phyloP scores from a whole-genome alignment of 2,329 filamentous ascomycete genomes.

The Zalaria obscura region DNA sequence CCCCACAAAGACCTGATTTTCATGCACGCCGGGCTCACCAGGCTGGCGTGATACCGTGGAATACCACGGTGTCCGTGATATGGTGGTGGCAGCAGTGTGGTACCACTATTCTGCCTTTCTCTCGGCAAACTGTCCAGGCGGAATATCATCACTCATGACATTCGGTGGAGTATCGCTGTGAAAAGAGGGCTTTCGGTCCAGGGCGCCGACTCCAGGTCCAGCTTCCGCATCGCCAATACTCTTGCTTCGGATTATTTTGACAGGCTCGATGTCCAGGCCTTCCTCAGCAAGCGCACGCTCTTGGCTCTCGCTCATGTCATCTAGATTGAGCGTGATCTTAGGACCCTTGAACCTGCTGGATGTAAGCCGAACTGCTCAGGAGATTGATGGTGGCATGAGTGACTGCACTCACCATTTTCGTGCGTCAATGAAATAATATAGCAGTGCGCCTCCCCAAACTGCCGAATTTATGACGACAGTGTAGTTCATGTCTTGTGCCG shows the following conservation, averaged over 20 bases:
- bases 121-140: too few species aligned
- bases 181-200: too few species aligned
- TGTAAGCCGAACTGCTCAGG: too few species aligned
- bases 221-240: background rate
- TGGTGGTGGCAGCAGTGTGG: too few species aligned
- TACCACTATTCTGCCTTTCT: too few species aligned
- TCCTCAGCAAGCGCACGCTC: conserved; percentile 12
- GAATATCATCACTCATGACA: too few species aligned
- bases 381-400: background rate
- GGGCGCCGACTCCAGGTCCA: background rate
- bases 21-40: too few species aligned
- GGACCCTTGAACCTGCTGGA: conserved; percentile 36
- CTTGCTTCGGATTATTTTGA: background rate
- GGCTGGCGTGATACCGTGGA: too few species aligned
- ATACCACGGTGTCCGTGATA: too few species aligned
- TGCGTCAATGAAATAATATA: conserved; percentile 43
- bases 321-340: conserved; percentile 37
- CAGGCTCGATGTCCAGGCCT: conserved; percentile 8
- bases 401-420: conserved; percentile 31
- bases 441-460: conserved; percentile 42
- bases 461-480: conserved; percentile 46
- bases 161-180: too few species aligned
- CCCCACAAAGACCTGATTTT: too few species aligned
- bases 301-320: conserved; percentile 13
- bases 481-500: conserved; percentile 43